Evolutionary conservation across 2,329 filamentous ascomycete species (phyloP).

Genomic region (Venturia pyrina): DNA sequence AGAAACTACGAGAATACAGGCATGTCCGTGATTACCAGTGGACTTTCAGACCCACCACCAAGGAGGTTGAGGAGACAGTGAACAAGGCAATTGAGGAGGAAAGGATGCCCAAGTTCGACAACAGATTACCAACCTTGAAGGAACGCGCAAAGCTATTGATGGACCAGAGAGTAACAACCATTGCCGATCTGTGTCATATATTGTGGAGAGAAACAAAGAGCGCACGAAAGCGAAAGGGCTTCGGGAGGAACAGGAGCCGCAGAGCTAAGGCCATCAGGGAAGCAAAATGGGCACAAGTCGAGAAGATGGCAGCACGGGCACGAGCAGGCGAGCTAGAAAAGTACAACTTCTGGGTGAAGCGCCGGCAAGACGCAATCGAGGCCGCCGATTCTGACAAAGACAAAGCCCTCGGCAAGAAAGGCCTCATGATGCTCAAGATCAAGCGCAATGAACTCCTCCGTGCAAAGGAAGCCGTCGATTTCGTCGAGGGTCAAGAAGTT

Average conservation of each 20-base stretch:
- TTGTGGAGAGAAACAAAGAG: neutral
- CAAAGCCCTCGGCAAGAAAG: constrained; percentile 17
- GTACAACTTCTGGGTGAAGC: constrained; percentile 9
- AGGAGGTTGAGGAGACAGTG: constrained; percentile 27
- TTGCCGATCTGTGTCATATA: constrained; percentile 38
- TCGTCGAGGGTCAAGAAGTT: neutral
- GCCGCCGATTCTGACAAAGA: constrained; percentile 18
- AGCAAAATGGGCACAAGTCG: constrained; percentile 20
- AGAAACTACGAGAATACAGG: constrained; percentile 50
- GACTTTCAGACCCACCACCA: constrained; percentile 30
- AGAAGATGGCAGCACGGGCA: constrained; percentile 15
- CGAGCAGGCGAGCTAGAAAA: neutral
- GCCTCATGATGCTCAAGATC: constrained; percentile 16
- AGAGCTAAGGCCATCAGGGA: neutral
- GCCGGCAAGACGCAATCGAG: constrained; percentile 15
- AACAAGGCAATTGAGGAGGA: constrained; percentile 40
- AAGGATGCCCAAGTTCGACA: constrained; percentile 25
- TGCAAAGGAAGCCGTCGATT: constrained; percentile 8
- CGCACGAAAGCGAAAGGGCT: neutral
- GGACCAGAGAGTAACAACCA: constrained; percentile 54
- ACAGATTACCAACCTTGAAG: constrained; percentile 36
- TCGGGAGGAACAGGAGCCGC: neutral
- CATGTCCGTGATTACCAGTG: constrained; percentile 47
- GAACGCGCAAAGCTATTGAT: constrained; percentile 44
- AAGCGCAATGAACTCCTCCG: constrained; percentile 16